Base-by-base conservation (phyloP, 495 filamentous ascomycete genomes). In the Hypoxylon cercidicola region DNA sequence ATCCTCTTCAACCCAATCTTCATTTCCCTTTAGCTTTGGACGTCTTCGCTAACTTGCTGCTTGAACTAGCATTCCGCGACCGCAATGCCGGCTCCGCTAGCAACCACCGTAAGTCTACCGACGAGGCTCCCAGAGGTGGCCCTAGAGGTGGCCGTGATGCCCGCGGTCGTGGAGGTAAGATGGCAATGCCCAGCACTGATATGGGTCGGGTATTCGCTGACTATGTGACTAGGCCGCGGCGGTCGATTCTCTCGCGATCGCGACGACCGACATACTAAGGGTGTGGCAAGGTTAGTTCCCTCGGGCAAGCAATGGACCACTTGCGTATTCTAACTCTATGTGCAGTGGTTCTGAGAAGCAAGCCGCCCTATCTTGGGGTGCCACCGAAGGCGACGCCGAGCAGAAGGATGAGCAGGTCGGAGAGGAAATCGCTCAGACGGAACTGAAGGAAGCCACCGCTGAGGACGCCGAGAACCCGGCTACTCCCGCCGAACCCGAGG, bases 301-400 rank as follows among this genome's bases (percentile, higher is more conserved):
- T 41, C 21, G 16, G 47, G 6, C 18, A 68, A 20, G 40, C 18
- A 13, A 53, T 64, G 44, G 16, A 6, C 23, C 9, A 6, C 13
- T 15, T 9, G 43, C 15, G 21, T 51, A 21, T 62, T 65, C 72
- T 74, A 65, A 64, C 30, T 21, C 34, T 64, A 23, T 57, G 19
- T 60, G 60, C 55, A 78, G 93, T 68, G 93, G 96, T 69, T 90
- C 93, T 71, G 90, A 92, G 72, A 99, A 98, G 87, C 91, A 96
- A 81, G 89, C 91, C 70, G 88, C 86, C 73, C 90, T 92, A 74
- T 90, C 91, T 64, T 99, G 95, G 95, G 95, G 93, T 70, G 89
- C 82, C 73, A 84, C 84, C 55, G 88, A 88, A 72, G 95, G 93
- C 74, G 80, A 87, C 25, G 89, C 86, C 71, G 90, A 93, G 78